phyloP scores from a whole-genome alignment of 257 asterid genomes.

The Jasminum sambac region DNA sequence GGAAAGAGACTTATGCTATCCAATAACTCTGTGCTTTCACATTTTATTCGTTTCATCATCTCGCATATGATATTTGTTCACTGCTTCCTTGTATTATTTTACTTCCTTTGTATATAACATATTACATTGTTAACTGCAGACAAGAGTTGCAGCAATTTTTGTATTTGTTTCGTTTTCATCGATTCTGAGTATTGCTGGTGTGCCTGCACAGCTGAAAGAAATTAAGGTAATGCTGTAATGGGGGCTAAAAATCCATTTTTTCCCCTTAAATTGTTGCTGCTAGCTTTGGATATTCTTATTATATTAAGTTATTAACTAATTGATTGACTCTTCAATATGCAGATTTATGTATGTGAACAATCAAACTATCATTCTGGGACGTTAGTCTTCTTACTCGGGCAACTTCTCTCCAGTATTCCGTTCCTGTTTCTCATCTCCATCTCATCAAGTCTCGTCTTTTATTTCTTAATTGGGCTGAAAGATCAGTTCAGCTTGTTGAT shows the following conservation, averaged over 20 bases:
- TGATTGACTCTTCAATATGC: slow-evolving; percentile 22
- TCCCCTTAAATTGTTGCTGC: no score
- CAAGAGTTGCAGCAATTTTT: slow-evolving; percentile 86
- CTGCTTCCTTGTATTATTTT: background rate
- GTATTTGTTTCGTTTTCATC: slow-evolving; percentile 79
- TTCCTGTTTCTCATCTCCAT: slow-evolving; percentile 91
- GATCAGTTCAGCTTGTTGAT: slow-evolving; percentile 81
- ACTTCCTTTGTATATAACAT: background rate
- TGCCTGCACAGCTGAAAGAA: slow-evolving; percentile 89
- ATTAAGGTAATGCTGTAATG: slow-evolving; percentile 57
- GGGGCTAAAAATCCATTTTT: background rate
- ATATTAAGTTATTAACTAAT: background rate
- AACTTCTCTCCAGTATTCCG: slow-evolving; percentile 83
- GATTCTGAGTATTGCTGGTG: slow-evolving; percentile 83
- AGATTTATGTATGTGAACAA: slow-evolving; percentile 82
- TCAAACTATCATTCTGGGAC: slow-evolving; percentile 90
- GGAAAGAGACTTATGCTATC: background rate
- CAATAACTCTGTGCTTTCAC: background rate
- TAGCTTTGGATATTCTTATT: background rate
- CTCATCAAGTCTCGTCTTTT: slow-evolving; percentile 85
- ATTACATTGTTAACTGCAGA: slow-evolving; percentile 47
- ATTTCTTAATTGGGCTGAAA: slow-evolving; percentile 83
- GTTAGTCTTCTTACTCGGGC: slow-evolving; percentile 75
- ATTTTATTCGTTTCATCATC: background rate
- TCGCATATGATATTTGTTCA: background rate